A percentile compares a stretch with the other conserved stretches of the same genome.
Conservation (phyloP, 2,329 filamentous ascomycete genomes). For the Claviceps maximensis region DNA sequence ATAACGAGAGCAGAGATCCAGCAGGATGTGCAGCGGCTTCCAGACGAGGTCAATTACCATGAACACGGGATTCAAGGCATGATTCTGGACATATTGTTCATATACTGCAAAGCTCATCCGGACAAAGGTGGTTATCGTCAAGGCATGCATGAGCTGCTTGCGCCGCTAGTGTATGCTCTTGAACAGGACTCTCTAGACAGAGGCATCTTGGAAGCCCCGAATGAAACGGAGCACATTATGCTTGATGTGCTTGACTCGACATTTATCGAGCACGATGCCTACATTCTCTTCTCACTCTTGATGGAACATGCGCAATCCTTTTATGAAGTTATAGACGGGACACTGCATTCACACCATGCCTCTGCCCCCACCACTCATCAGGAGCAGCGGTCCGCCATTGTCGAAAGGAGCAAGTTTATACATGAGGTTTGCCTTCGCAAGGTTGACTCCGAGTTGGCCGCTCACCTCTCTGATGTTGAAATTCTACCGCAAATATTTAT, state of each 20-base stretch:
- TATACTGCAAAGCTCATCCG: constrained; percentile 88
- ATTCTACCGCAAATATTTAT: constrained; percentile 94
- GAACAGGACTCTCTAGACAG: constrained; percentile 65
- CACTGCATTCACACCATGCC: constrained; percentile 7
- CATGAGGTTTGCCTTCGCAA: constrained; percentile 69
- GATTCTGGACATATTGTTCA: constrained; percentile 79
- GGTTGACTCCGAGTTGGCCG: constrained; percentile 70
- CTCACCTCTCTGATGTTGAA: constrained; percentile 70
- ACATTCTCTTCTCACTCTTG: constrained; percentile 68
- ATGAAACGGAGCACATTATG: constrained; percentile 38
- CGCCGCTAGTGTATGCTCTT: constrained; percentile 75
- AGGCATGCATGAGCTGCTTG: constrained; percentile 94
- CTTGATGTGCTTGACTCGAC: constrained; percentile 53
- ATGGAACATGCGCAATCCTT: constrained; percentile 83
- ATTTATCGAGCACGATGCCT: constrained; percentile 83
- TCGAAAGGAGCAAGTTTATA: constrained; percentile 74
- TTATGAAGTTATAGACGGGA: constrained; percentile 51
- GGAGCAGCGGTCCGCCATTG: constrained; percentile 45
- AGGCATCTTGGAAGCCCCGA: constrained; percentile 18
- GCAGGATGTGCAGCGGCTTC: constrained; percentile 88
- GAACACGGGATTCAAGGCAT: constrained; percentile 63
- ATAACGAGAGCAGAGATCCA: constrained; percentile 73
- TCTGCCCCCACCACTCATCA: constrained; percentile 11
- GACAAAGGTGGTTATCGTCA: constrained; percentile 84
- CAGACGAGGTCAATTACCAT: constrained; percentile 83